Evolutionary conservation across 2,329 filamentous ascomycete species (phyloP).

Genomic region (Lachnellula cervina): DNA sequence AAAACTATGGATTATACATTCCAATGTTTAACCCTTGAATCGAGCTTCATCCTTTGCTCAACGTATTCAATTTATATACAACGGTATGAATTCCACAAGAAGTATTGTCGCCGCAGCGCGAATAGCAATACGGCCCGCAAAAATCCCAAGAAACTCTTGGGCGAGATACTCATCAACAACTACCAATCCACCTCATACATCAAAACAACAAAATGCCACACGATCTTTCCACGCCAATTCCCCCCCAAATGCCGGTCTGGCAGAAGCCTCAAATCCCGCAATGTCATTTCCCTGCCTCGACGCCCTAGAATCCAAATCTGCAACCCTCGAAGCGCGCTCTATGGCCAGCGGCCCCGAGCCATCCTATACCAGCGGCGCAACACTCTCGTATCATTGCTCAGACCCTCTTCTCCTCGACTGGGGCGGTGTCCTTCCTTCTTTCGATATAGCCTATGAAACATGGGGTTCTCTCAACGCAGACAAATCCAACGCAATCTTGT

Average conservation of each 20-base stretch:
- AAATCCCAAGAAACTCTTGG: constrained; percentile 12
- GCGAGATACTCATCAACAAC: constrained; percentile 14
- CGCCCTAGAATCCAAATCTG: constrained; percentile 72
- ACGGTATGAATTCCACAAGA: constrained; percentile 24
- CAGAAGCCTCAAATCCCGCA: constrained; percentile 67
- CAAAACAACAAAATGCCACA: constrained; percentile 11
- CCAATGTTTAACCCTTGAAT: background rate
- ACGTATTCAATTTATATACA: background rate
- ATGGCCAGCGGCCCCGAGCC: constrained; percentile 80
- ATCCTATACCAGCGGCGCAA: constrained; percentile 86
- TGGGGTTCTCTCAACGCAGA: constrained; percentile 80
- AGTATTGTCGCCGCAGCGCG: constrained; percentile 19
- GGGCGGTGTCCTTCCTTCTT: constrained; percentile 86
- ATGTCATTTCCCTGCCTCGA: constrained; percentile 90
- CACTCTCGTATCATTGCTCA: constrained; percentile 68
- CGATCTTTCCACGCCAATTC: constrained; percentile 22
- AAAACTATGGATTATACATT: background rate
- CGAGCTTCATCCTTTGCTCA: background rate
- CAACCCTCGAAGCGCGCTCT: constrained; percentile 63
- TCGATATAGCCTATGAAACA: constrained; percentile 86
- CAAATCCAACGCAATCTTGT: constrained; percentile 80
- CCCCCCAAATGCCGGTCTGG: constrained; percentile 14
- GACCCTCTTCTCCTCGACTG: constrained; percentile 83
- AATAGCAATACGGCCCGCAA: constrained; percentile 14
- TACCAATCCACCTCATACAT: constrained; percentile 3